Conservation (phyloP, 1,284 basidiomycete genomes). For the Moniliella sp. region DNA sequence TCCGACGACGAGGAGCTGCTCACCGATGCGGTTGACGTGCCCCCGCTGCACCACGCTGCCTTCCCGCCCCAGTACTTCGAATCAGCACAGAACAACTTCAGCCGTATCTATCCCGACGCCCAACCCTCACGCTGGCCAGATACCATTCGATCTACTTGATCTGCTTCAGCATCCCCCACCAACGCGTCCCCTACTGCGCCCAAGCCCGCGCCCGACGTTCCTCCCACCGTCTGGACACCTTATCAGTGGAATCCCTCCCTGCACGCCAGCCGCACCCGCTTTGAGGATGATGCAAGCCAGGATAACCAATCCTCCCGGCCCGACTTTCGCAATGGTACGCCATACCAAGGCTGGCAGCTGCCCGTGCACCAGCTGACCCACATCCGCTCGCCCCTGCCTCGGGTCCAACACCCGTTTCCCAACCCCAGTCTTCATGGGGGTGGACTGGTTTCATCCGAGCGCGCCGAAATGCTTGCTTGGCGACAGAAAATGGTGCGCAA, state of each 20-base stretch:
- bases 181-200: background rate
- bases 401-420: constrained; percentile 17
- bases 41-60: background rate
- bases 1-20: no score
- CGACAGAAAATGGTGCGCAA: constrained; percentile 38
- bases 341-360: constrained; percentile 15
- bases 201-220: constrained; percentile 6
- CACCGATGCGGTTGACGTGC: no score
- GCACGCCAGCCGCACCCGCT: constrained; percentile 10
- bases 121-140: constrained; percentile 16
- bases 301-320: constrained; percentile 8
- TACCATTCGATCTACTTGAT: constrained; percentile 6
- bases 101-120: constrained; percentile 6
- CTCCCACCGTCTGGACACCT: constrained; percentile 6
- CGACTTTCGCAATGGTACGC: constrained; percentile 13
- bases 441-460: constrained; percentile 6
- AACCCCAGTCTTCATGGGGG: constrained; percentile 13
- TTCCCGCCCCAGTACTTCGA: constrained; percentile 1
- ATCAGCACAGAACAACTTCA: background rate
- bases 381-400: constrained; percentile 4
- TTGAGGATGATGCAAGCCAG: constrained; percentile 12
- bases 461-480: constrained; percentile 12
- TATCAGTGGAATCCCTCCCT: constrained; percentile 7
- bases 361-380: constrained; percentile 10
- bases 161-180: constrained; percentile 8